These are phyloP conservation scores for Trichoderma erinaceum DNA, from an alignment of 495 filamentous ascomycete genomes.

Conservation along the genomic window DNA sequence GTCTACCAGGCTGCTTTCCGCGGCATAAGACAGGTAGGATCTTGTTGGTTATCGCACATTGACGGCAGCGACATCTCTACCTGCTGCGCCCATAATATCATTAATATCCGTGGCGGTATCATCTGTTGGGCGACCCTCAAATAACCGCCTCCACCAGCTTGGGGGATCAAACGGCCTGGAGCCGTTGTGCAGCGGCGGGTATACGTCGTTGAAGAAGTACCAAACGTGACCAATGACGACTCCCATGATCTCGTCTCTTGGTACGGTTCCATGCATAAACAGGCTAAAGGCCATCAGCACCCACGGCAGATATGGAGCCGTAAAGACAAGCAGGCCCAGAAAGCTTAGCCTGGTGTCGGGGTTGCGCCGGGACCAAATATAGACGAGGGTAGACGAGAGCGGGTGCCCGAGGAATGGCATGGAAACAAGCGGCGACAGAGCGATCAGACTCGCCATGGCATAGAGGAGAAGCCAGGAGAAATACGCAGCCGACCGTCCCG, in stretches of 20 bases:
- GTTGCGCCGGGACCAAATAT: slow-evolving; percentile 95
- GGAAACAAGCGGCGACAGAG: slow-evolving; percentile 73
- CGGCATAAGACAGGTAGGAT: neutral
- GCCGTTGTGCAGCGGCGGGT: slow-evolving; percentile 81
- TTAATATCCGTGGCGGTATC: slow-evolving; percentile 44
- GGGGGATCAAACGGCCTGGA: slow-evolving; percentile 86
- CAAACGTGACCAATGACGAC: slow-evolving; percentile 91
- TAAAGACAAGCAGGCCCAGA: slow-evolving; percentile 82
- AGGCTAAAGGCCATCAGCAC: slow-evolving; percentile 88
- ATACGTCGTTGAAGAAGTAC: slow-evolving; percentile 98
- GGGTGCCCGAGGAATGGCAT: slow-evolving; percentile 91
- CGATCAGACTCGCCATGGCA: slow-evolving; percentile 66
- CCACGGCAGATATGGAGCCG: slow-evolving; percentile 92
- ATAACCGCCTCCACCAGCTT: slow-evolving; percentile 82
- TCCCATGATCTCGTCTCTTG: slow-evolving; percentile 93
- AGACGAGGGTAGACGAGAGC: slow-evolving; percentile 85
- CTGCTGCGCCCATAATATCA: slow-evolving; percentile 47
- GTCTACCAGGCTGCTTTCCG: neutral
- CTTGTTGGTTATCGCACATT: slow-evolving; percentile 18
- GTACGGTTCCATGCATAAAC: slow-evolving; percentile 74
- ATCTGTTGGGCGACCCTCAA: slow-evolving; percentile 50
- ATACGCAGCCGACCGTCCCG: slow-evolving; percentile 79
- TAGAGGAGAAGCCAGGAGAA: slow-evolving; percentile 93
- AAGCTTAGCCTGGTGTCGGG: slow-evolving; percentile 88
- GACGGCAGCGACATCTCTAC: slow-evolving; percentile 33